Evolutionary conservation across 2,329 filamentous ascomycete species (phyloP).

Genomic region (Aspergillus fijiensis): DNA sequence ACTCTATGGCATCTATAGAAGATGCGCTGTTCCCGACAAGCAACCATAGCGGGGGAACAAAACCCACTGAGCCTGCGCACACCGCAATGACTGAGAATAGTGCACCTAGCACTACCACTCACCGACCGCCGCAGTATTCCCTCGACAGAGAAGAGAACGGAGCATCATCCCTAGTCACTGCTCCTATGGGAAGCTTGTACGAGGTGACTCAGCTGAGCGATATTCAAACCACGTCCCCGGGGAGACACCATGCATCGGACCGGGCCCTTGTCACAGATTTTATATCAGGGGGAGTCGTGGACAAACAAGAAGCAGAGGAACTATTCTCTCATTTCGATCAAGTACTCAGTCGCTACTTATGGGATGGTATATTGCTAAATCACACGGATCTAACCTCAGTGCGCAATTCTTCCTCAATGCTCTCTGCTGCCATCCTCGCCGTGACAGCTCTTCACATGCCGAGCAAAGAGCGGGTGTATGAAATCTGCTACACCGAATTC

Average conservation of each 20-base stretch:
- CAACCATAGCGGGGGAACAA: conserved; percentile 18
- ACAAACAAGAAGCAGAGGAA: conserved; percentile 44
- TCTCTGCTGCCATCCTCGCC: conserved; percentile 47
- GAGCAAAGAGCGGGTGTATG: conserved; percentile 47
- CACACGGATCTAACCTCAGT: conserved; percentile 49
- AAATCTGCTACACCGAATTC: conserved; percentile 54
- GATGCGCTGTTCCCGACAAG: conserved; percentile 21
- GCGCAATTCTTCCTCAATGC: conserved; percentile 48
- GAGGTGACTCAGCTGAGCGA: conserved; percentile 49
- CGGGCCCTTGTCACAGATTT: conserved; percentile 48
- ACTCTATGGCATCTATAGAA: conserved; percentile 35
- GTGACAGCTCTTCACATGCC: conserved; percentile 53
- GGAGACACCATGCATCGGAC: conserved; percentile 33
- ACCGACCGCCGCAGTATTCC: conserved; percentile 34
- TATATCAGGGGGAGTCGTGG: conserved; percentile 51
- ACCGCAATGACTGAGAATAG: conserved; percentile 17
- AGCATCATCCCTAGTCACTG: conserved; percentile 40
- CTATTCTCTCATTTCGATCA: conserved; percentile 43
- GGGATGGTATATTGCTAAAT: conserved; percentile 47
- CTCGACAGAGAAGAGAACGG: conserved; percentile 39
- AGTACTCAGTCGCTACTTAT: conserved; percentile 42
- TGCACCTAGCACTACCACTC: conserved; percentile 20
- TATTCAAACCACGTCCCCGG: conserved; percentile 35
- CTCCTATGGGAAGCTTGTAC: conserved; percentile 50
- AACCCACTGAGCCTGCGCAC: conserved; percentile 17